Evolutionary conservation across 306 rosid species (phyloP).

Genomic region (Quercus engelmannii): DNA sequence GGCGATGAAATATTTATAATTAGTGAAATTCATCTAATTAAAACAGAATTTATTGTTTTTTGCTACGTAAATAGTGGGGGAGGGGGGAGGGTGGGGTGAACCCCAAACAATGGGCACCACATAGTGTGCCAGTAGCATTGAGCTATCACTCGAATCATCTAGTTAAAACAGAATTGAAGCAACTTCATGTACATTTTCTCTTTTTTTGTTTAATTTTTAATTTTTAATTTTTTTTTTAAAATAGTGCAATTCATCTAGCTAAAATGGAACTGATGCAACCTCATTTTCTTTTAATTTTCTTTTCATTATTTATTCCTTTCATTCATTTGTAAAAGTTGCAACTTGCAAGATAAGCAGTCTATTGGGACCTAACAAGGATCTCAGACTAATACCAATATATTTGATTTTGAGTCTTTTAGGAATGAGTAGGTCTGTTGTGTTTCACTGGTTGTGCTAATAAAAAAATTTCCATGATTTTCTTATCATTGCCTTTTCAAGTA

Average conservation of each 20-base stretch:
- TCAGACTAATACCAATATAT: not conserved
- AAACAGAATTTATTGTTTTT: no score
- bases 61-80: no score
- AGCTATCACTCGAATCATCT: no score
- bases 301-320: not conserved
- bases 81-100: no score
- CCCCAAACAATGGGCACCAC: no score
- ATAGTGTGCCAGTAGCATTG: no score
- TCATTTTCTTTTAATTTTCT: not conserved
- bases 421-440: not conserved
- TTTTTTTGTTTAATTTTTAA: no score
- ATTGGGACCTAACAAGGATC: not conserved
- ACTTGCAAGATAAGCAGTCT: not conserved
- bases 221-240: not conserved
- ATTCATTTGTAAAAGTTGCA: not conserved
- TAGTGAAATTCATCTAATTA: not conserved
- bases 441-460: not conserved
- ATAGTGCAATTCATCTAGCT: not conserved
- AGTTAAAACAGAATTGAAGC: no score
- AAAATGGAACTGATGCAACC: constrained; percentile 8
- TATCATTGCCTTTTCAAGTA: constrained; percentile 13
- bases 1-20: not conserved
- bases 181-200: no score
- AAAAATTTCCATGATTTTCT: not conserved
- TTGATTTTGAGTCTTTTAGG: not conserved